Evolutionary conservation across 176 grass and related monocot species (phyloP), one percentile per base, ranked within the genome.

Genomic region (Avena insularis): DNA sequence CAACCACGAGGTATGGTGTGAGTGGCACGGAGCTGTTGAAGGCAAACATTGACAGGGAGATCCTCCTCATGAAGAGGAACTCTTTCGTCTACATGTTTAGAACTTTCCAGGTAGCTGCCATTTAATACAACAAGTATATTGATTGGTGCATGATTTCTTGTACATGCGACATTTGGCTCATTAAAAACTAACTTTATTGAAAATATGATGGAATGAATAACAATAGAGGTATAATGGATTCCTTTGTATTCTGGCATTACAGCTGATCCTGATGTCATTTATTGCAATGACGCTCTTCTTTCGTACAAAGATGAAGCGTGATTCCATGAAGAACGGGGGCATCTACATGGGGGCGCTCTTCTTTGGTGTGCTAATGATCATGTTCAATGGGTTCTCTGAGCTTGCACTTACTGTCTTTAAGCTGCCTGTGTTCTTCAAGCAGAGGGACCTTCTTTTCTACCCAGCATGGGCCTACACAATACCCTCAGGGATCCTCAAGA

Each of bases 41-140:
- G 79, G 93, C 96, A 75, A 93, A 94, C 58, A 89, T 96, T 71
- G 87, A 88, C 49, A 78, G 93, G 54, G 92, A 98, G 79, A 73
- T 95, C 62, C 90, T 98, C 53, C 92, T 98, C 17, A 95, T 98
- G 96, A 98, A 96, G 80, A 94, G 96, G 87, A 96, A 98, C 72
- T 98, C 93, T 43, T 98, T 98, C 31, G 92, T 98, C 76, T 98
- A 98, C 63, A 76, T 98, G 9, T 98, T 98, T 73, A 94, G 91
- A 88, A 70, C 58, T 48, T 73, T 87, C 83, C 96, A 95, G 91
- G 96, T 95, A 71, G 88, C 12, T 51, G 7, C 38, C 47, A 51
- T 43, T 49, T 47, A 8, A 47, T 36, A 40, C 61, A 84, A 88
- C 60, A 53, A 76, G 14, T 55, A n/a, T 68, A 63, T 62, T 16